Evolutionary conservation across 495 filamentous ascomycete genomes (phyloP).

Genomic region (Cercophora sp.): DNA sequence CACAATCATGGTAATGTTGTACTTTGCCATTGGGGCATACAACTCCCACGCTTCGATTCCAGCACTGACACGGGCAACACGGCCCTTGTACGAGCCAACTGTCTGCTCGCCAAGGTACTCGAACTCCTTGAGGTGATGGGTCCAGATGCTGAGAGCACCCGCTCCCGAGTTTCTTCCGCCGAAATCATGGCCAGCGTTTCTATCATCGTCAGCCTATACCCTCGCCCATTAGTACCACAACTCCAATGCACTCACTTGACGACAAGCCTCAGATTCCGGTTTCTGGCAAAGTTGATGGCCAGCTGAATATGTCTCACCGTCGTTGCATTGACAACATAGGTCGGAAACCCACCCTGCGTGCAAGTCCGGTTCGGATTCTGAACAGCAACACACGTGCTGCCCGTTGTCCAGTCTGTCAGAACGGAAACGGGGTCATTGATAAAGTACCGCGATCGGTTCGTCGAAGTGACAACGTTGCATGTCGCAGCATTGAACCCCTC

Average conservation of each 20-base stretch:
- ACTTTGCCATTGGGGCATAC: constrained; percentile 29
- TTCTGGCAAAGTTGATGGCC: constrained; percentile 57
- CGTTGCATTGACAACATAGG: constrained; percentile 55
- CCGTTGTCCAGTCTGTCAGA: constrained; percentile 33
- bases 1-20: constrained; percentile 35
- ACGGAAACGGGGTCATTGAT: constrained; percentile 32
- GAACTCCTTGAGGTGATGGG: constrained; percentile 46
- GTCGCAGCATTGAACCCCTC: constrained; percentile 35
- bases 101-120: constrained; percentile 38
- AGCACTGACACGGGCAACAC: constrained; percentile 38
- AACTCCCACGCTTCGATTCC: constrained; percentile 42
- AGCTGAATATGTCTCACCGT: constrained; percentile 50
- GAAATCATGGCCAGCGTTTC: constrained; percentile 66
- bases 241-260: constrained; percentile 42
- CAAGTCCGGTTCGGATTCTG: constrained; percentile 31
- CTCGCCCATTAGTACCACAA: neutral
- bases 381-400: constrained; percentile 26
- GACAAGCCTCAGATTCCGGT: constrained; percentile 53
- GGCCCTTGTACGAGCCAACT: constrained; percentile 33
- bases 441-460: constrained; percentile 27
- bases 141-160: constrained; percentile 56
- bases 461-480: constrained; percentile 30
- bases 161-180: constrained; percentile 48
- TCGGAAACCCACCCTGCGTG: constrained; percentile 53
- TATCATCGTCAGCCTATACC: constrained; percentile 15